Conservation (phyloP, 2,329 filamentous ascomycete genomes). For the Fusarium tupiense region DNA sequence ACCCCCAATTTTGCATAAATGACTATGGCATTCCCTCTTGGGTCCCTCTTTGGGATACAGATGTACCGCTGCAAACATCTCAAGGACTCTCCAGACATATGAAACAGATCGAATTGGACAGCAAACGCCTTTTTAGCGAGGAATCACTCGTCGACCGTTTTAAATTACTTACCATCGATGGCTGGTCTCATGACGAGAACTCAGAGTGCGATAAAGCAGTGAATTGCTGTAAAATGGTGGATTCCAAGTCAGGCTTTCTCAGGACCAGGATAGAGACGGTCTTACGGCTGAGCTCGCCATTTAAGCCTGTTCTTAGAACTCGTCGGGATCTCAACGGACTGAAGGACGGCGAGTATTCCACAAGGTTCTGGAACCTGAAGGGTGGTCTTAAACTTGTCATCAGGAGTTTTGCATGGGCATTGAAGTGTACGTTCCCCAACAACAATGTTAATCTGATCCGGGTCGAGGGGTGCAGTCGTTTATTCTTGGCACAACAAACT, state of each 20-base stretch:
- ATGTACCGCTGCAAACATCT: not conserved
- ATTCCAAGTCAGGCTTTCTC: not conserved
- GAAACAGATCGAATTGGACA: fast-evolving
- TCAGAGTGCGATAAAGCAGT: fast-evolving
- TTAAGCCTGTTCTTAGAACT: fast-evolving
- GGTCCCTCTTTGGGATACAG: not conserved
- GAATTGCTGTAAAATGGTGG: not conserved
- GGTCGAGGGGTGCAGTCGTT: fast-evolving
- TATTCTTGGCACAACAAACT: fast-evolving
- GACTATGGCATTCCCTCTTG: not conserved
- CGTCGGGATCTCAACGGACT: fast-evolving
- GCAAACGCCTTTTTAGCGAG: fast-evolving
- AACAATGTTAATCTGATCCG: fast-evolving
- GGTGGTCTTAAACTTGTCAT: fast-evolving
- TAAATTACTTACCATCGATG: fast-evolving
- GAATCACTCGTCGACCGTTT: fast-evolving
- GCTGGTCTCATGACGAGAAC: not conserved
- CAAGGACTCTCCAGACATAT: fast-evolving
- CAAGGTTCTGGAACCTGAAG: not conserved
- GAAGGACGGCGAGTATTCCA: not conserved
- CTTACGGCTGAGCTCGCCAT: fast-evolving
- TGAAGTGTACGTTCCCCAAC: fast-evolving
- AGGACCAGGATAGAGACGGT: fast-evolving
- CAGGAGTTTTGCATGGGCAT: not conserved
- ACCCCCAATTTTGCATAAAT: fast-evolving